Conservation (phyloP, 805 yeast genomes). For the Saccharomycopsis sp. region DNA sequence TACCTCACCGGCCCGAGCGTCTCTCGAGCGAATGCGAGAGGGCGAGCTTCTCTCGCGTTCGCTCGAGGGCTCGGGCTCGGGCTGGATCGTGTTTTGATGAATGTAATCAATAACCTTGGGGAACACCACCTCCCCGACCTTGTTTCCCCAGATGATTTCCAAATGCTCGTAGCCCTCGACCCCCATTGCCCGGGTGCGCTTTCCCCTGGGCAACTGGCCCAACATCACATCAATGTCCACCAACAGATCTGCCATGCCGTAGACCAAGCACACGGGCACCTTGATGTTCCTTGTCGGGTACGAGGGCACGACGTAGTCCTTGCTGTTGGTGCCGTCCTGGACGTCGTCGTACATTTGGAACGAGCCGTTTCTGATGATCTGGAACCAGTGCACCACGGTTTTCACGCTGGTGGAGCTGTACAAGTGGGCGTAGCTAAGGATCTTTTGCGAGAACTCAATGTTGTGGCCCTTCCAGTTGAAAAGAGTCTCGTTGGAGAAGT, state of each 20-base stretch:
- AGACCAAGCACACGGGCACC: conserved; percentile 68
- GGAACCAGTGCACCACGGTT: conserved; percentile 94
- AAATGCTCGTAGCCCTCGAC: conserved; percentile 75
- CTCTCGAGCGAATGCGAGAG: too few species aligned
- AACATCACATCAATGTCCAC: conserved; percentile 79
- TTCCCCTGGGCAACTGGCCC: conserved; percentile 49
- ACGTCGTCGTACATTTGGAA: conserved; percentile 86
- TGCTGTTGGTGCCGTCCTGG: conserved; percentile 5
- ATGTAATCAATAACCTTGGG: conserved; percentile 33
- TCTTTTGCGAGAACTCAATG: conserved; percentile 64
- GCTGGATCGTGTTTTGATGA: too few species aligned
- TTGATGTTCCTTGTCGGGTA: conserved; percentile 59
- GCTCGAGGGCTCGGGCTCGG: too few species aligned
- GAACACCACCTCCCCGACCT: conserved; percentile 42
- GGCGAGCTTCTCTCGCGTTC: too few species aligned
- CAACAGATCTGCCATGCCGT: conserved; percentile 73
- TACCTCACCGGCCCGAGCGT: too few species aligned
- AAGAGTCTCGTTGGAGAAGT: conserved; percentile 52
- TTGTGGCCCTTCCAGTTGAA: conserved; percentile 76
- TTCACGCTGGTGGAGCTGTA: conserved; percentile 90
- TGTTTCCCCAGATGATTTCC: conserved; percentile 82
- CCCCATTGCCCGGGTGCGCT: conserved; percentile 40
- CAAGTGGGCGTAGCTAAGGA: conserved; percentile 74
- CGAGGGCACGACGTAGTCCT: conserved; percentile 39
- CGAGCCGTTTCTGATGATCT: conserved; percentile 63